A percentile compares a stretch with the other conserved stretches of the same genome.
These are phyloP conservation scores for Pseudozyma sp. DNA, from an alignment of 1,284 basidiomycete species.

Conservation along the genomic window DNA sequence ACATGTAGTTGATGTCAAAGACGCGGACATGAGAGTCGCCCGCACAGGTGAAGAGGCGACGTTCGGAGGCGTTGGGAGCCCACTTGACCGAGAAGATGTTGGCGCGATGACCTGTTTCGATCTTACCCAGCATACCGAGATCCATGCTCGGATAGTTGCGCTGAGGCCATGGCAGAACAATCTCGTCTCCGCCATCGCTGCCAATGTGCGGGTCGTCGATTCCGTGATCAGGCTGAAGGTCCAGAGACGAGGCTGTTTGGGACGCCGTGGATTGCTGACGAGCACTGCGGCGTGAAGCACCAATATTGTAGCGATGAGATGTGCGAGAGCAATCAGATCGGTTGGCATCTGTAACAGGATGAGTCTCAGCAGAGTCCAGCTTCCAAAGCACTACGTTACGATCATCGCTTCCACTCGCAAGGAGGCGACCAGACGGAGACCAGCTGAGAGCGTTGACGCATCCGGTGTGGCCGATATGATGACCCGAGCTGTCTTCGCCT, in stretches of 20 bases:
- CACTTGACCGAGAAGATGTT: constrained; percentile 91
- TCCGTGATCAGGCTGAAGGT: not conserved
- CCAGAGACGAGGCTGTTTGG: not conserved
- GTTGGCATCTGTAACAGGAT: constrained; percentile 49
- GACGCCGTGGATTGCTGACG: not conserved
- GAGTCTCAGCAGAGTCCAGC: constrained; percentile 71
- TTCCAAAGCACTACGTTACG: constrained; percentile 79
- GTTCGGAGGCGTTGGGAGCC: constrained; percentile 74
- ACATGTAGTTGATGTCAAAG: constrained; percentile 75
- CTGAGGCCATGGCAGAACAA: constrained; percentile 28
- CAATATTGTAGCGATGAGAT: constrained; percentile 3
- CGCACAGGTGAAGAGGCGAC: constrained; percentile 77
- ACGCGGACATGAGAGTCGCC: constrained; percentile 83
- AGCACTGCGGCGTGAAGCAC: constrained; percentile 4
- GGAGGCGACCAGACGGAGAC: constrained; percentile 78
- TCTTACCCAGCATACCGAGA: constrained; percentile 36
- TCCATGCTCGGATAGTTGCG: constrained; percentile 17
- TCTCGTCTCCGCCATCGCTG: constrained; percentile 1
- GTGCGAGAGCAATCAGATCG: not conserved
- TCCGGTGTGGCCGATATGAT: constrained; percentile 38
- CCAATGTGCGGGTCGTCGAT: not conserved
- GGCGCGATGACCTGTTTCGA: constrained; percentile 73
- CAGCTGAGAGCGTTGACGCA: constrained; percentile 77
- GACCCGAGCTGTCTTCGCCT: constrained; percentile 17
- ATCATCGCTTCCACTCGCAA: constrained; percentile 86